These are phyloP conservation scores for Asterophora parasitica DNA, from an alignment of 768 basidiomycete species.

Conservation along the genomic window DNA sequence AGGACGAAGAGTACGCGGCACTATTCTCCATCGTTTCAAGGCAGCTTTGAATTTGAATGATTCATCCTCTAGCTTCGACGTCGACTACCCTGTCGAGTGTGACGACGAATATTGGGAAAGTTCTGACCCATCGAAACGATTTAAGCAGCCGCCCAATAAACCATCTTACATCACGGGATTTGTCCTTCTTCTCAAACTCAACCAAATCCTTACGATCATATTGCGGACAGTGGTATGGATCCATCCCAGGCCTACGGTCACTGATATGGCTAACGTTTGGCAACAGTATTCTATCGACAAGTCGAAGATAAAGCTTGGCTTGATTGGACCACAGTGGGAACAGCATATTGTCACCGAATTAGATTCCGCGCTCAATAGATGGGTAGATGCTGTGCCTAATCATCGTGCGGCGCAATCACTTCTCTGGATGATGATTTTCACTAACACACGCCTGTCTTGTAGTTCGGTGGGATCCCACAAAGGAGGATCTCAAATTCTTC, in stretches of 20 bases:
- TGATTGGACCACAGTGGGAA: slow-evolving; percentile 61
- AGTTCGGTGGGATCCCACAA: slow-evolving; percentile 53
- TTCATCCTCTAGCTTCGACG: slow-evolving; percentile 54
- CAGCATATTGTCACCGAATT: slow-evolving; percentile 65
- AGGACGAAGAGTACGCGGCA: slow-evolving; percentile 65
- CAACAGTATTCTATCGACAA: slow-evolving; percentile 80
- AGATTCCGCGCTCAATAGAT: slow-evolving; percentile 67
- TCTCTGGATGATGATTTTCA: not conserved
- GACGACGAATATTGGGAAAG: slow-evolving; percentile 76
- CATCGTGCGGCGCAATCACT: slow-evolving; percentile 36
- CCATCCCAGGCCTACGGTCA: slow-evolving; percentile 16
- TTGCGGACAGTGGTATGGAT: slow-evolving; percentile 61
- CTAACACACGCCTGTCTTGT: not conserved
- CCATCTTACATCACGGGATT: slow-evolving; percentile 56
- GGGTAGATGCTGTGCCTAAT: slow-evolving; percentile 63
- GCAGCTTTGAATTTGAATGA: not conserved
- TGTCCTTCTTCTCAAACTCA: slow-evolving; percentile 50
- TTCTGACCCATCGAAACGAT: slow-evolving; percentile 50
- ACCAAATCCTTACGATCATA: slow-evolving; percentile 59
- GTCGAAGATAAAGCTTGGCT: slow-evolving; percentile 59
- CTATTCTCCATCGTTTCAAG: no score
- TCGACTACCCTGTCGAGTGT: slow-evolving; percentile 61
- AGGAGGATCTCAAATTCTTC: slow-evolving; percentile 41
- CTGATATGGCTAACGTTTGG: not conserved
- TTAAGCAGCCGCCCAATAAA: slow-evolving; percentile 65